These are phyloP conservation scores for Heliophila coronopifolia DNA, from an alignment of 441 rosid genomes.

Conservation along the genomic window DNA sequence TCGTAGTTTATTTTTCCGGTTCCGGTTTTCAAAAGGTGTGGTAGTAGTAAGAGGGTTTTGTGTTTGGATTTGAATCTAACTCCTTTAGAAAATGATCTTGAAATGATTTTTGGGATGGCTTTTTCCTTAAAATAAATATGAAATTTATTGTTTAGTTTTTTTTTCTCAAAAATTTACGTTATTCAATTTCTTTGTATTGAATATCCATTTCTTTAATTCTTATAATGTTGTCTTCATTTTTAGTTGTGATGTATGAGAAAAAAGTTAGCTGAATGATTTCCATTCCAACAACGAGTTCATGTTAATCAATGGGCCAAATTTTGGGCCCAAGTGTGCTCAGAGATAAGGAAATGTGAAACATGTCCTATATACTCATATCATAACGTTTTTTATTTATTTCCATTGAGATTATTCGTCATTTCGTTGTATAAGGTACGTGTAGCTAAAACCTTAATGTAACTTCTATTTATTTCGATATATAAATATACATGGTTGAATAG, in stretches of 20 bases:
- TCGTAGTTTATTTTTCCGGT: conserved; percentile 5
- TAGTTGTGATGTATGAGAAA: neutral
- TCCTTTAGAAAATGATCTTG: conserved; percentile 55
- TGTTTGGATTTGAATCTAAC: conserved; percentile 61
- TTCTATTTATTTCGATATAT: too few species aligned
- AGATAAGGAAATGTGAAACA: neutral
- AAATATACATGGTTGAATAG: too few species aligned
- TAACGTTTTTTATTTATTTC: too few species aligned
- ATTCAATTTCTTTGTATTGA: conserved; percentile 15
- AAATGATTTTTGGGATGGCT: conserved; percentile 40
- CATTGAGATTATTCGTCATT: neutral
- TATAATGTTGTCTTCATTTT: conserved; percentile 7
- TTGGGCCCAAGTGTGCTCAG: neutral
- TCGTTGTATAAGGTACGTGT: too few species aligned
- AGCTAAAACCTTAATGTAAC: too few species aligned
- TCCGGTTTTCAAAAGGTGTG: conserved; percentile 61
- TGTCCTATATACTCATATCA: too few species aligned
- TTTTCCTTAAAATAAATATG: conserved; percentile 39
- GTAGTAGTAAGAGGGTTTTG: conserved; percentile 42
- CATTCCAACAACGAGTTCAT: too few species aligned
- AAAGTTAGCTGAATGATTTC: neutral
- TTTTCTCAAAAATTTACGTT: neutral
- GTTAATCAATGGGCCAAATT: neutral
- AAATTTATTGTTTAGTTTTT: conserved; percentile 18
- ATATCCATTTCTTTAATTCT: conserved; percentile 14